Percentiles rank a stretch among this genome's conserved stretches.
phyloP scores from a whole-genome alignment of 2,329 filamentous ascomycete genomes.

The Tricladium varicosporioides region DNA sequence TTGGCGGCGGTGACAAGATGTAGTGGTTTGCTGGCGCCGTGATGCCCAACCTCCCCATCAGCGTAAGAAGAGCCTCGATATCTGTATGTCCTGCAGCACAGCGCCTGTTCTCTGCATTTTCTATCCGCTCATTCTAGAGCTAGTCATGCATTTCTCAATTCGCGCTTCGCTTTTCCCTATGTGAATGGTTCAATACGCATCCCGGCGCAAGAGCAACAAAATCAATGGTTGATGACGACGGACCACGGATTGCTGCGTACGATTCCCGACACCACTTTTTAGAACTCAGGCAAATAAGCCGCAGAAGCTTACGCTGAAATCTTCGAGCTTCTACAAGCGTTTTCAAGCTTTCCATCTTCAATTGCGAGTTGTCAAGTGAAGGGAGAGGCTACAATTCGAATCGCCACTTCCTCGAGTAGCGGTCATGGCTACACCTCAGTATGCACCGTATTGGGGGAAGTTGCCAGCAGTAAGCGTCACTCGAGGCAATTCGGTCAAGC shows the following conservation, averaged over 20 bases:
- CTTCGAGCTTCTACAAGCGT: not conserved
- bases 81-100: not conserved
- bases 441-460: conserved; percentile 52
- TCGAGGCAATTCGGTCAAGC: conserved; percentile 36
- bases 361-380: not conserved
- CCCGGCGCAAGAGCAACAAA: conserved; percentile 16
- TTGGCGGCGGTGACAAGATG: not conserved
- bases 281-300: not conserved
- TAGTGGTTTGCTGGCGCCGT: not conserved
- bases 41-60: not conserved
- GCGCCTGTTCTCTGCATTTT: not conserved
- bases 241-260: not conserved
- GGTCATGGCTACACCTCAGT: not conserved
- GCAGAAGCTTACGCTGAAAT: not conserved
- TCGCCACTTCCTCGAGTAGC: not conserved
- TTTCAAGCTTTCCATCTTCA: not conserved
- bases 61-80: not conserved
- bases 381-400: not conserved
- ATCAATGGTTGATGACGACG: conserved; percentile 21
- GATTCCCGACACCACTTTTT: not conserved
- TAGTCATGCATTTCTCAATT: conserved; percentile 20
- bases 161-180: not conserved
- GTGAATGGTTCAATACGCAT: conserved; percentile 6
- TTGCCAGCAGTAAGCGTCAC: conserved; percentile 48
- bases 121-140: conserved; percentile 2